Conservation (phyloP, 2,329 filamentous ascomycete genomes). For the Leptographium wingfieldii region DNA sequence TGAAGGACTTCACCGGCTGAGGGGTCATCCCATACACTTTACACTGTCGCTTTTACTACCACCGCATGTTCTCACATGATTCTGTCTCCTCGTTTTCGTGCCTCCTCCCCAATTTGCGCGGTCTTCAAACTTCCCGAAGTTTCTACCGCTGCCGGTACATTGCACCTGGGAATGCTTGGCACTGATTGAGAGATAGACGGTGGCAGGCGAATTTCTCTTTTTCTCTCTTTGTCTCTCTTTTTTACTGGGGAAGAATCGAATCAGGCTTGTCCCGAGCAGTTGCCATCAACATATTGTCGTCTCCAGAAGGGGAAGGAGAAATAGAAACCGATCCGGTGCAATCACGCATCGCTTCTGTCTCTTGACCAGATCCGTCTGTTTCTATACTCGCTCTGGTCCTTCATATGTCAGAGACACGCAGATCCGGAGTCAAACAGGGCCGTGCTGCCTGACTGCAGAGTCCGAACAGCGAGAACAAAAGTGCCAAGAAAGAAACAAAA, state of each 20-base stretch:
- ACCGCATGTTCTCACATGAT: background rate
- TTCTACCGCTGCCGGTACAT: background rate
- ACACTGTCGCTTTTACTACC: background rate
- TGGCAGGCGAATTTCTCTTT: background rate
- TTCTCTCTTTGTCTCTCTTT: background rate
- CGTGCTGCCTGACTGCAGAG: background rate
- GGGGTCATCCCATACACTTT: background rate
- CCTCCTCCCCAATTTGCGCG: background rate
- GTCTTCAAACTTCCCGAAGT: background rate
- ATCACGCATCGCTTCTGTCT: background rate
- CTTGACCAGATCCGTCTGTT: background rate
- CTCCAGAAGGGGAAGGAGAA: background rate
- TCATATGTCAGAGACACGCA: background rate
- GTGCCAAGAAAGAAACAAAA: conserved; percentile 1
- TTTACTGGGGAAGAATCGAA: background rate
- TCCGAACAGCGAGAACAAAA: background rate
- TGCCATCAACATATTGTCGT: background rate
- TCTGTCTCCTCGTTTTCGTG: background rate
- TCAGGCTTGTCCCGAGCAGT: background rate
- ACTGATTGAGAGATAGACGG: background rate
- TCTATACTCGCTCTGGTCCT: background rate
- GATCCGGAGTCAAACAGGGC: background rate
- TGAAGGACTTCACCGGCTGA: background rate
- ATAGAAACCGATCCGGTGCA: background rate
- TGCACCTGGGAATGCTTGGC: background rate